Evolutionary conservation across 1,284 basidiomycete species (phyloP), one percentile per base, ranked within the genome.

Genomic region (Sanguinoderma infundibulare): DNA sequence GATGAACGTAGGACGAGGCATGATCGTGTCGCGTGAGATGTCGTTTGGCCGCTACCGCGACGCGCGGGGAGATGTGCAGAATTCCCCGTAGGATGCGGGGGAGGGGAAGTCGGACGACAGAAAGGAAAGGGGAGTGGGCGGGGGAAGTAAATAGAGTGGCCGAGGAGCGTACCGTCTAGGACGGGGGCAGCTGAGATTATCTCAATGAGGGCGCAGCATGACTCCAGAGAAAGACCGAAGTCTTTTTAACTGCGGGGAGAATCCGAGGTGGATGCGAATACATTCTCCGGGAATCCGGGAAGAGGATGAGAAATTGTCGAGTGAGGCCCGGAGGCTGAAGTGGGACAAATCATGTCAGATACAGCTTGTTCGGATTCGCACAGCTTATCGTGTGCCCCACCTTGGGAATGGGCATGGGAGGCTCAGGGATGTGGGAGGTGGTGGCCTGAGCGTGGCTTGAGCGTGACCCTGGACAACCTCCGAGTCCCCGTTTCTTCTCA

Each of bases 171-270:
- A 12, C n/a, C 24, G 42, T 12, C 20, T 15, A 24, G 54, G 20
- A 22, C 14, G 54, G 44, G 42, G 40, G 24, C 42, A 64, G 64
- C 63, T 63, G 60, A 63, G 62, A 63, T 56, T 66, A 63, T 70
- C 64, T 69, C 57, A 69, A 69, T 67, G 64, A 61, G 67, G 59
- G 63, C 62, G 69, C 60, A 64, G 63, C 49, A 65, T 69, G 67
- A 56, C 55, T 66, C 73, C 72, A 70, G 70, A 70, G 69, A 72
- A 72, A 71, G 52, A 55, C 71, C 73, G 73, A 72, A 67, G 68
- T 65, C 62, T 64, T 71, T 69, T 70, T 67, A 70, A 70, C 64
- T 68, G 68, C 67, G 68, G 67, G 64, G 65, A 72, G 69, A 63
- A 69, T 69, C 73, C 68, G 70, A 72, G 67, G 67, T 69, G 69